Evolutionary conservation across 331 rosid species (phyloP).

Genomic region (Phaseolus coccineus): DNA sequence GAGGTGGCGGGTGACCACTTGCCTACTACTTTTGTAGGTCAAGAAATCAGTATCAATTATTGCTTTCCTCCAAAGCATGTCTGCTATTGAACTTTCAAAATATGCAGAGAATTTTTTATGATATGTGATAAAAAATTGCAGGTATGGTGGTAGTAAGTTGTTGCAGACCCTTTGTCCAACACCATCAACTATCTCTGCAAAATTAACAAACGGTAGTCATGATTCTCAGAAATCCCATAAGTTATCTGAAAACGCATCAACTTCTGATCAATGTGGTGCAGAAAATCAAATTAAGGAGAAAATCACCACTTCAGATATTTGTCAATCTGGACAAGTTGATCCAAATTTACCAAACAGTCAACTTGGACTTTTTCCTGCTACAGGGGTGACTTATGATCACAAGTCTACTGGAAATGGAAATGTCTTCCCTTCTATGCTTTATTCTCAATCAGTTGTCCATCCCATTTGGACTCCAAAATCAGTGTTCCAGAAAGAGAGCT

Average conservation of each 20-base stretch:
- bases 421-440: conserved; percentile 50
- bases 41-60: neutral
- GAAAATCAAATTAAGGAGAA: conserved; percentile 46
- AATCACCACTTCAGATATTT: conserved; percentile 23
- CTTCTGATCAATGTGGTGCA: conserved; percentile 41
- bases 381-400: conserved; percentile 48
- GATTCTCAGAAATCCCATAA: conserved; percentile 42
- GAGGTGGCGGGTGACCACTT: neutral
- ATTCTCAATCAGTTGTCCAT: conserved; percentile 46
- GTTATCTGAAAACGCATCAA: conserved; percentile 43
- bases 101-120: conserved; percentile 33
- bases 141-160: conserved; percentile 62
- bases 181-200: conserved; percentile 31
- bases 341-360: conserved; percentile 42
- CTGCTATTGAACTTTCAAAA: neutral
- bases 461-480: conserved; percentile 47
- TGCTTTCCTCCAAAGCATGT: neutral
- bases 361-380: conserved; percentile 47
- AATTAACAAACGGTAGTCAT: conserved; percentile 38
- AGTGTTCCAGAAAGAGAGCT: conserved; percentile 50
- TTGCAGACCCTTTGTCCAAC: conserved; percentile 51
- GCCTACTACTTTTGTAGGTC: neutral
- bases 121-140: conserved; percentile 44
- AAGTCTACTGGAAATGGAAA: conserved; percentile 41
- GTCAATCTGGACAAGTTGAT: conserved; percentile 54